phyloP scores from a whole-genome alignment of 2,329 filamentous ascomycete genomes.

The Colletotrichum lini region DNA sequence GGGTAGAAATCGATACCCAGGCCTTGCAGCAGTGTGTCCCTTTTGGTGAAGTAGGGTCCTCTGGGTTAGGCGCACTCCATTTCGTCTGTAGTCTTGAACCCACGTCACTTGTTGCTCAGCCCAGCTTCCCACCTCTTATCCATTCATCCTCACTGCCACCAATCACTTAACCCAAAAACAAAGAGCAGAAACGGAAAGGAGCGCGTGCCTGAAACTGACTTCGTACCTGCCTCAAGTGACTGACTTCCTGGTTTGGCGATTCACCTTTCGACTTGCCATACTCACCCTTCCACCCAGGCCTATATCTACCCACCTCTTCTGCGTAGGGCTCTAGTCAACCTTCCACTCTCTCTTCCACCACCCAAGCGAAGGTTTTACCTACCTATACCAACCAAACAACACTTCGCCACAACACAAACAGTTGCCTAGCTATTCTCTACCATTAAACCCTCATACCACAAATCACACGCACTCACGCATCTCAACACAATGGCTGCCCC shows the following conservation, averaged over 20 bases:
- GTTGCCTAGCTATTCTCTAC: not conserved
- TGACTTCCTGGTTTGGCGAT: conserved; percentile 19
- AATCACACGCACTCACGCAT: not conserved
- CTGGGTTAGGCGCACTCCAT: conserved; percentile 3
- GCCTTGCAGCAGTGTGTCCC: not conserved
- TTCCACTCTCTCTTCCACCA: not conserved
- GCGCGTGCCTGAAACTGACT: conserved; percentile 15
- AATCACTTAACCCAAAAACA: not conserved
- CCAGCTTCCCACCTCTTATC: not conserved
- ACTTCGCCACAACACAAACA: not conserved
- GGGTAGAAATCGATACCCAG: not conserved
- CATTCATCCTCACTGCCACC: conserved; percentile 4
- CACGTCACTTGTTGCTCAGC: conserved; percentile 5
- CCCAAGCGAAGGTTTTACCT: not conserved
- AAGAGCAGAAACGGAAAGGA: not conserved
- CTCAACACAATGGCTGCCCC: conserved; percentile 77
- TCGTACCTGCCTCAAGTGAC: conserved; percentile 18
- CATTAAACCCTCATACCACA: not conserved
- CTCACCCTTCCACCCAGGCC: conserved; percentile 5
- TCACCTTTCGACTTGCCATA: conserved; percentile 21
- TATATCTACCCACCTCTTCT: conserved; percentile 22
- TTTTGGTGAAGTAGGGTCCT: not conserved
- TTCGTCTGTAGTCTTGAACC: not conserved
- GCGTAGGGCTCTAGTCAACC: not conserved
- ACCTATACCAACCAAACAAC: not conserved